These are phyloP conservation scores for Liriodendron chinense DNA, from an alignment of 164 flowering plant species.

Conservation along the genomic window DNA sequence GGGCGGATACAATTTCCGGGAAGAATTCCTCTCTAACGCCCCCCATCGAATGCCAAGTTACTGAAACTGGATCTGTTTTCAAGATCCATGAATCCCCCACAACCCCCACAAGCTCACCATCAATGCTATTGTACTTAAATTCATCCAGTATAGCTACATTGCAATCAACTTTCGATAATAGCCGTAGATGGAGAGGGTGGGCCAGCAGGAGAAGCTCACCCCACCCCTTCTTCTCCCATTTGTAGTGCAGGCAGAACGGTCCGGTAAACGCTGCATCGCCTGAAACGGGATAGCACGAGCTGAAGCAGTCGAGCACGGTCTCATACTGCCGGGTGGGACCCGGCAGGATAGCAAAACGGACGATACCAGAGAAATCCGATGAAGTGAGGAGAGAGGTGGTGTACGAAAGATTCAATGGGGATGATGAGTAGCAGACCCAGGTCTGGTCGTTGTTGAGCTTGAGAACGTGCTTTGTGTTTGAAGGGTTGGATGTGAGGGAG, in stretches of 20 bases:
- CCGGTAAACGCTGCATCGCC: conserved; percentile 57
- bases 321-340: conserved; percentile 34
- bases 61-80: conserved; percentile 50
- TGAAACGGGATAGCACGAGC: conserved; percentile 68
- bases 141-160: conserved; percentile 42
- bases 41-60: conserved; percentile 78
- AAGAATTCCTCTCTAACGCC: conserved; percentile 39
- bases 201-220: conserved; percentile 83
- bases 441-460: conserved; percentile 74
- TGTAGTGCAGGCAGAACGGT: conserved; percentile 69
- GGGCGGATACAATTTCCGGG: conserved; percentile 52
- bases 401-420: conserved; percentile 45
- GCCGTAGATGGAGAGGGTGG: conserved; percentile 65
- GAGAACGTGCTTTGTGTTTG: conserved; percentile 53
- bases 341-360: conserved; percentile 68
- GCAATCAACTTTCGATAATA: conserved; percentile 32
- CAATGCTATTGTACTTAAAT: conserved; percentile 73
- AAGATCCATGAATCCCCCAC: conserved; percentile 79
- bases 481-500: conserved; percentile 30
- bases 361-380: conserved; percentile 50
- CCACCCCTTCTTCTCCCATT: conserved; percentile 88
- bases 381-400: conserved; percentile 39
- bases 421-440: conserved; percentile 74
- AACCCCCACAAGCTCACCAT: conserved; percentile 94
- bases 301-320: conserved; percentile 60